phyloP scores from a whole-genome alignment of 2,329 filamentous ascomycete genomes.

The Aspergillus bombycis region DNA sequence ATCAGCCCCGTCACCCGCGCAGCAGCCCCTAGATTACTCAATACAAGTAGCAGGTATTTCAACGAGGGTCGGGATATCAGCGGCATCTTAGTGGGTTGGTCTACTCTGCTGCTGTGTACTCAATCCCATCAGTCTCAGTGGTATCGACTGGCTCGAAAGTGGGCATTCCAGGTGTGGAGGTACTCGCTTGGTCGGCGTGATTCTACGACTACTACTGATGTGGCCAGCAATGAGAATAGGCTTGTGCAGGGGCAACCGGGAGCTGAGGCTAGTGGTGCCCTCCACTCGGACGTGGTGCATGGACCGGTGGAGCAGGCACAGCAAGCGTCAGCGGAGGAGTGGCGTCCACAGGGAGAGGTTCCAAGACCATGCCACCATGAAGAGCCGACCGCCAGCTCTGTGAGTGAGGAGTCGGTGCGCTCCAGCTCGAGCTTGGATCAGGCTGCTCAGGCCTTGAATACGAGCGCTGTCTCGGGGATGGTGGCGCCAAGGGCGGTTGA shows the following conservation, averaged over 20 bases:
- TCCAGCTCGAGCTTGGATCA: background rate
- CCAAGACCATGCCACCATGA: background rate
- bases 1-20: background rate
- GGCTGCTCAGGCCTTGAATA: background rate
- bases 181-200: background rate
- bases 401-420: background rate
- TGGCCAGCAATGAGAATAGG: background rate
- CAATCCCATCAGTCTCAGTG: background rate
- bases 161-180: background rate
- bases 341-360: background rate
- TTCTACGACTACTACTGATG: background rate
- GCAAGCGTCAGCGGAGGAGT: background rate
- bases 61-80: background rate
- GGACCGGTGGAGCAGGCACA: background rate
- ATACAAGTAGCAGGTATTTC: background rate
- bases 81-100: background rate
- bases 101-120: background rate
- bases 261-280: background rate
- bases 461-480: background rate
- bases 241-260: background rate
- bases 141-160: background rate
- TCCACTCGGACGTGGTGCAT: background rate
- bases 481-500: slow-evolving; percentile 9
- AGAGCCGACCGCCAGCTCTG: background rate
- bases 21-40: background rate